Percentiles rank a stretch among this genome's conserved stretches.
These are phyloP conservation scores for Chenopodium suecicum DNA, from an alignment of 148 eudicot species.

Conservation along the genomic window DNA sequence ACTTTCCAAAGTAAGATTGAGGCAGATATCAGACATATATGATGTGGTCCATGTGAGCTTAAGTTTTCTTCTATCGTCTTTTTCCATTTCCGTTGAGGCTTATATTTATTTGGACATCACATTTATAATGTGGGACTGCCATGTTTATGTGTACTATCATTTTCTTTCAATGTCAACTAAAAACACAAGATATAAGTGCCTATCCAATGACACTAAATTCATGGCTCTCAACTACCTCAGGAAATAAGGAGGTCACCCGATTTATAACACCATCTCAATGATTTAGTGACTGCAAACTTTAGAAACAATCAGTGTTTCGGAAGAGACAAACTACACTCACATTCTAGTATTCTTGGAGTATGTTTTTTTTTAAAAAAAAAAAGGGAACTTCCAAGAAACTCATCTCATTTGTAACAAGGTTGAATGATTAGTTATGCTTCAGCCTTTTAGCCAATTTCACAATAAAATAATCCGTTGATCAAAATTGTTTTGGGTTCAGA, in stretches of 20 bases:
- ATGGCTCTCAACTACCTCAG: constrained; percentile 21
- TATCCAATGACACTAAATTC: neutral
- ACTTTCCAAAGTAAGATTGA: constrained; percentile 13
- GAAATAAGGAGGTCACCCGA: constrained; percentile 8
- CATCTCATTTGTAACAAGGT: neutral
- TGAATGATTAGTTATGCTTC: neutral
- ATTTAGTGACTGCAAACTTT: neutral
- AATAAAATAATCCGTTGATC: neutral
- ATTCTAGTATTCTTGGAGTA: neutral
- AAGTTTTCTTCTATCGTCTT: constrained; percentile 9
- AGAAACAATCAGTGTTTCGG: neutral
- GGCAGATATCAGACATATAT: neutral
- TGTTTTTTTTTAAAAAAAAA: too few relatives aligned
- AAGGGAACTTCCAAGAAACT: neutral
- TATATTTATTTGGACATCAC: neutral
- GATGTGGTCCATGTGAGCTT: constrained; percentile 25
- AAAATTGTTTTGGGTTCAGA: neutral
- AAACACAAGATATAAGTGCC: constrained; percentile 6
- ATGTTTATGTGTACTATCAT: constrained; percentile 18
- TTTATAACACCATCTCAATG: neutral
- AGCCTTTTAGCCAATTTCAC: neutral
- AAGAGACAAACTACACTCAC: neutral
- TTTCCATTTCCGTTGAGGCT: neutral
- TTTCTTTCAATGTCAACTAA: constrained; percentile 23
- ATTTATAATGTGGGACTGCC: constrained; percentile 27